Base-by-base conservation (phyloP, 208 protist genomes). In the Leishmania mexicana region DNA sequence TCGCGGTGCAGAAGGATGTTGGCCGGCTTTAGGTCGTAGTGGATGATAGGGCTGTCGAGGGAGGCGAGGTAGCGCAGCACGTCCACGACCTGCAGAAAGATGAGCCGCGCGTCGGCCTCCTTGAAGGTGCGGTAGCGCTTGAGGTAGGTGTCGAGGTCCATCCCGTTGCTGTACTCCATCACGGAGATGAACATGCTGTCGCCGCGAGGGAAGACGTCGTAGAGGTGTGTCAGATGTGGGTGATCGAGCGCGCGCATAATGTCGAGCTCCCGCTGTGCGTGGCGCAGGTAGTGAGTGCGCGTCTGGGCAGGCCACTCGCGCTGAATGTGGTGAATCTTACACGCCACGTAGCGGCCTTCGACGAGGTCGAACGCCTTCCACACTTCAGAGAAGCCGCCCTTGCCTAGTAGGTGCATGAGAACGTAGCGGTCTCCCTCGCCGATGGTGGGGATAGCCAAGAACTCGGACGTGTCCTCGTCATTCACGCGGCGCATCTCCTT, bases 341-440 rank as follows among this genome's bases (percentile, higher is more conserved):
- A 99, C 6, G 98, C 98, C n/a, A 99, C 98, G 65, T 96, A 90
- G 51, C 84, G 81, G 51, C 87, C 90, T 21, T 96, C 90, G 35
- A 90, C 74, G 24, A 98, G 75, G 84, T 99, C 97, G 80, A 96
- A 99, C 13, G 94, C 97, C 83, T 98, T 97, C 90, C 96, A 99
- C 72, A 99, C 98, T 90, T 99, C 97, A 21, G 91, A 97, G 83
- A 99, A 99, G 31, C 98, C 98, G 38, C 98, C 98, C 81, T 98
- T 99, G 71, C 98, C 98, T 40, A 99, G 88, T 62, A 99, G 89
- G 54, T 91, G 85, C 83, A 98, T 88, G 71, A 99, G 81, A 24
- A 99, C 79, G 80, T 98, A 99, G 49, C 91, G 90, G 75, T 87
- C 78, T 4, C 84, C 57, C 54, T 92, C 86, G 28, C 90, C 93